Base-by-base conservation (phyloP, 352 stramenopile genomes). In the Phytopythium litorale region DNA sequence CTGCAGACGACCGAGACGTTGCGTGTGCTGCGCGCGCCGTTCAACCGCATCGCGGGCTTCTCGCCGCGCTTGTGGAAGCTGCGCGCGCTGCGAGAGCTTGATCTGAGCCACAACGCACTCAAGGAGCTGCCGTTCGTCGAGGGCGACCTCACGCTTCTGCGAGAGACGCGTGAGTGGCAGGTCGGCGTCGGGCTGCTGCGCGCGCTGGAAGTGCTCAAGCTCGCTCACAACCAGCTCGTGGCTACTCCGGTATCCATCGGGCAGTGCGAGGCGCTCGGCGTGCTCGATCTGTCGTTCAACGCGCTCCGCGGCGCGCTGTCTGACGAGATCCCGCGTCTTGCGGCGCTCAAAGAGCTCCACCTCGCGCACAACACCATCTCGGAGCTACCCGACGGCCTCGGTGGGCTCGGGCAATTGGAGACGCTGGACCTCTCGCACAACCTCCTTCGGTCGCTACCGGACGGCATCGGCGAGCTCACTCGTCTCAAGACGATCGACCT, bases 151-250 rank as follows among this genome's bases (percentile, higher is more conserved):
- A 84, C 86, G 61, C 58, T 91, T 18, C 52, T 91, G 60, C 77
- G 81, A 43, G 82, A 91, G 60, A 91, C 79, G 11, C 68, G 78
- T 33, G 79, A 89, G 58, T 91, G 82, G 82, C 78, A 88, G n/a
- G 75, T 91, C 9, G 76, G 79, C 6, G 64, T 91, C 13, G 79
- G 82, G 0, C 61, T 91, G 30, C 64, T 88, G 15, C 63, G 55
- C 4, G 55, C 59, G 3, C 64, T 92, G 3, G 25, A 74, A 33
- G 66, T 73, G 19, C 68, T 92, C 1, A 65, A 78, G 38, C 62
- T 92, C 28, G 72, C 64, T 19, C 70, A 91, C 67, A 92, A 92
- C 68, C 56, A 55, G 8, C 72, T 92, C 11, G 48, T 63, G 0
- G 38, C 68, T 45, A 64, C 73, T 4, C 80, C 80, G 0, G 76